These are phyloP conservation scores for Monilinia laxa DNA, from an alignment of 2,329 filamentous ascomycete genomes.

Conservation along the genomic window DNA sequence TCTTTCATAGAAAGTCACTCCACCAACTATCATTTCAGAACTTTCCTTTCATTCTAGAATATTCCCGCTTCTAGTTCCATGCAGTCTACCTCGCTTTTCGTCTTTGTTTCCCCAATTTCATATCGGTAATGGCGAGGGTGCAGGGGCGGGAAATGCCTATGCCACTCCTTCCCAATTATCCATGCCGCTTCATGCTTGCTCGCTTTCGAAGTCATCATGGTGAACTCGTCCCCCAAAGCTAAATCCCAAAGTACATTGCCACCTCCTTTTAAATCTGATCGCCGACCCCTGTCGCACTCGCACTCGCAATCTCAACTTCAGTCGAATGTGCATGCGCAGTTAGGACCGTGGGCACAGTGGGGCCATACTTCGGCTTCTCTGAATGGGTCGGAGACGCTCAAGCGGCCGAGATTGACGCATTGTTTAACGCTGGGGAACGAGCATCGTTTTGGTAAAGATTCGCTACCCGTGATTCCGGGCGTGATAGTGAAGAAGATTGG, in stretches of 20 bases:
- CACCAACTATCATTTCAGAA: too few relatives aligned
- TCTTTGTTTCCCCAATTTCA: conserved; percentile 7
- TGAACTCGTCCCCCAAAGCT: neutral
- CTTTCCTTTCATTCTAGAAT: neutral
- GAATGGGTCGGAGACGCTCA: neutral
- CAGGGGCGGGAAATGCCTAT: neutral
- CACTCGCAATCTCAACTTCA: conserved; percentile 2
- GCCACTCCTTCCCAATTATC: neutral
- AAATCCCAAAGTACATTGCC: neutral
- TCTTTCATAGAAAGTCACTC: neutral
- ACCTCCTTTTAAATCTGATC: neutral
- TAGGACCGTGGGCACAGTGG: conserved; percentile 15
- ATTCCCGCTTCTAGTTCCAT: neutral
- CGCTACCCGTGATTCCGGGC: conserved; percentile 1
- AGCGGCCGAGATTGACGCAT: neutral
- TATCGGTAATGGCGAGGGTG: neutral
- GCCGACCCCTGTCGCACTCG: neutral
- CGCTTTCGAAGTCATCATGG: conserved; percentile 9
- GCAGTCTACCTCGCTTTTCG: neutral
- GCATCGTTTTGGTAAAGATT: neutral
- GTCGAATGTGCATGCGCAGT: neutral
- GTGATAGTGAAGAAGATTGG: neutral
- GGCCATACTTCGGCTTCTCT: conserved; percentile 11
- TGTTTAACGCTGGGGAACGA: neutral
- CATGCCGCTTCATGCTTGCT: neutral